phyloP scores from a whole-genome alignment of 176 grass and related monocot genomes.

The Phoenix dactylifera region DNA sequence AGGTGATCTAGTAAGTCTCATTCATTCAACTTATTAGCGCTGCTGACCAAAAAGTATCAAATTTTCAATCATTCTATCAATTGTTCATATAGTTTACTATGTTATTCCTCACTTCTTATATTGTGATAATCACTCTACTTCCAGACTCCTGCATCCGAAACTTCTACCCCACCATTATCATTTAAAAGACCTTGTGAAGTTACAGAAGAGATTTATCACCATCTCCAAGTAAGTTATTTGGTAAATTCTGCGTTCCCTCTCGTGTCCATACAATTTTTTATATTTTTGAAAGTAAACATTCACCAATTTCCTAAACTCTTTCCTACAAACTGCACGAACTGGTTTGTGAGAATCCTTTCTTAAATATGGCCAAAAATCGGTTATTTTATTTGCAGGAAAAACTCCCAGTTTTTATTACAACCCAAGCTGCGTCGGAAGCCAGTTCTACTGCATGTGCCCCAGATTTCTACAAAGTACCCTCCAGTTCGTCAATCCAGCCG shows the following conservation, averaged over 20 bases:
- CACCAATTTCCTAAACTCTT: too few relatives aligned
- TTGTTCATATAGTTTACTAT: not conserved
- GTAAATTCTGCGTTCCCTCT: constrained; percentile 28
- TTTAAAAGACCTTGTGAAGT: constrained; percentile 35
- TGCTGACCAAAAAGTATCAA: constrained; percentile 1
- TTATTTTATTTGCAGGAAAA: constrained; percentile 31
- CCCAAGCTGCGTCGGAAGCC: constrained; percentile 29
- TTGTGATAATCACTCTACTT: not conserved
- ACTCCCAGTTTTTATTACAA: constrained; percentile 27
- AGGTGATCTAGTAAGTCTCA: constrained; percentile 25
- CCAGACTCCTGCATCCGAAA: constrained; percentile 36
- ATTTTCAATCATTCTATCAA: constrained; percentile 17
- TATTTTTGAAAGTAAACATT: too few relatives aligned
- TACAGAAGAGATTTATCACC: constrained; percentile 30
- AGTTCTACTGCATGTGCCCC: constrained; percentile 27
- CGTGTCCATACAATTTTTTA: constrained; percentile 9
- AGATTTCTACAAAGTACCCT: constrained; percentile 13
- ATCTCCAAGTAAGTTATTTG: constrained; percentile 33
- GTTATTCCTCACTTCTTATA: too few relatives aligned
- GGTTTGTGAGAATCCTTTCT: not conserved
- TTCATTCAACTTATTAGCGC: constrained; percentile 1
- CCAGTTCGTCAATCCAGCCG: not conserved
- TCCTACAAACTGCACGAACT: too few relatives aligned
- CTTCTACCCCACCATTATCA: constrained; percentile 29
- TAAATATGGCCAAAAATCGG: constrained; percentile 12